phyloP scores from a whole-genome alignment of 768 basidiomycete genomes.

The Phanerodontia chrysosporium region DNA sequence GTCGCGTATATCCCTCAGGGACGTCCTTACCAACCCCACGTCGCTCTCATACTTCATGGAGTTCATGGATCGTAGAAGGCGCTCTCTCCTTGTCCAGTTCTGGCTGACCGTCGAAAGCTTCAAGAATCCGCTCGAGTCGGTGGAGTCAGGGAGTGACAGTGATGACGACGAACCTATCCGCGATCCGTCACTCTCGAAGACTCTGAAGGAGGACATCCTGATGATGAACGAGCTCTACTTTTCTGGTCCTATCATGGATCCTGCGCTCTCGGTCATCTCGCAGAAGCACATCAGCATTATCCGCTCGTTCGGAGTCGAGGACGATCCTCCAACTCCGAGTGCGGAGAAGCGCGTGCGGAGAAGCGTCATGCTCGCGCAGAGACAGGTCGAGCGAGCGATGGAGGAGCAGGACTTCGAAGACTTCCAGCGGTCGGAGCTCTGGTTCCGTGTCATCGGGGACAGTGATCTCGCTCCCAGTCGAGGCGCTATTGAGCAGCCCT shows the following conservation, averaged over 20 bases:
- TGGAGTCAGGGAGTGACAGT: slow-evolving; percentile 53
- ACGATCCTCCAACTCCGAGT: slow-evolving; percentile 37
- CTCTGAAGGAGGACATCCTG: slow-evolving; percentile 79
- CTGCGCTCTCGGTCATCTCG: slow-evolving; percentile 59
- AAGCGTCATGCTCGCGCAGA: slow-evolving; percentile 80
- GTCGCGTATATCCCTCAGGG: slow-evolving; percentile 59
- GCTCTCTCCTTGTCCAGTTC: slow-evolving; percentile 88
- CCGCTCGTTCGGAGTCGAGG: slow-evolving; percentile 55
- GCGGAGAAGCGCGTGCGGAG: slow-evolving; percentile 59
- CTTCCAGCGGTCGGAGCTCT: slow-evolving; percentile 85
- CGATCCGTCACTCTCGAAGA: slow-evolving; percentile 51
- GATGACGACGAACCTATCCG: slow-evolving; percentile 62
- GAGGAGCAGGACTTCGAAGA: slow-evolving; percentile 81
- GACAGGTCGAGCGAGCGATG: slow-evolving; percentile 85
- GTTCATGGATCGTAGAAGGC: slow-evolving; percentile 89
- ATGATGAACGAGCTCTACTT: slow-evolving; percentile 92
- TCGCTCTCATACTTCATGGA: slow-evolving; percentile 97
- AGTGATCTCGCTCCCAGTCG: slow-evolving; percentile 34
- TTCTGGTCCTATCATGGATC: slow-evolving; percentile 50
- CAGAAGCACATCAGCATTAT: slow-evolving; percentile 70
- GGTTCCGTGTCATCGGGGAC: slow-evolving; percentile 85
- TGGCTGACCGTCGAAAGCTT: slow-evolving; percentile 98
- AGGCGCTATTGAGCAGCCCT: slow-evolving; percentile 3
- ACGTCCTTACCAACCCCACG: slow-evolving; percentile 82
- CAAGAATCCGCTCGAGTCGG: slow-evolving; percentile 90